Base-by-base conservation (phyloP, 352 stramenopile genomes). In the Pythium periplocum region DNA sequence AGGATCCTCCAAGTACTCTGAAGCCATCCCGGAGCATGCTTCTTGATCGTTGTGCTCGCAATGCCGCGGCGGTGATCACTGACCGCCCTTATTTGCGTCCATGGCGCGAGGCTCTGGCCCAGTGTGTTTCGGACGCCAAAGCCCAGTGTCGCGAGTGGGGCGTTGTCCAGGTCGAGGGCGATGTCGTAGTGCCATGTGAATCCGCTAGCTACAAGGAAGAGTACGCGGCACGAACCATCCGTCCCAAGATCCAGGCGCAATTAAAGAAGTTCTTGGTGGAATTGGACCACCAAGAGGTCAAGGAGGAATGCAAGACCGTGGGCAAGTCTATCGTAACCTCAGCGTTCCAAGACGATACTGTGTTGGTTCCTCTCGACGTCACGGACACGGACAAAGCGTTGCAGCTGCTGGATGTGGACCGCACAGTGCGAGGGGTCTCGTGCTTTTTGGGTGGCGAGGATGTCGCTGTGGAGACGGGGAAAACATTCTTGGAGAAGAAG, bases 141-240 rank as follows among this genome's bases (percentile, higher is more conserved):
- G 55, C 44, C 9, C 75, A 67, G 8, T 58, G 82, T 26, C 73
- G 74, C 12, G 17, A 40, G 6, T 93, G 76, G 53, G 76, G 74
- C 0, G 51, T 99, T 48, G 84, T 96, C 57, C 87, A 98, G 55
- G 89, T 99, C 17, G 97, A 99, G 71, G 90, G 96, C 2, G 96
- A 99, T 61, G 98, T 99, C 35, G 86, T 99, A 31, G 95, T 99
- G 39, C 97, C 97, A 12, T 86, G 89, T 11, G 98, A 95, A 70
- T 72, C 83, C 34, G 93, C 86, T 6, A 93, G 75, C 10, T 57
- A 78, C 46, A 99, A 99, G 71, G 81, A 97, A 65, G 96, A 99
- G 80, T 97, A 98, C 49, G 95, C 96, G 32, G 97, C 97, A 9
- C 79, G 96, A n/a, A 99, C 97, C n/a, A 94, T 99, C 51, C 90